These are phyloP conservation scores for Sherardia arvensis DNA, from an alignment of 257 asterid species.

Conservation along the genomic window DNA sequence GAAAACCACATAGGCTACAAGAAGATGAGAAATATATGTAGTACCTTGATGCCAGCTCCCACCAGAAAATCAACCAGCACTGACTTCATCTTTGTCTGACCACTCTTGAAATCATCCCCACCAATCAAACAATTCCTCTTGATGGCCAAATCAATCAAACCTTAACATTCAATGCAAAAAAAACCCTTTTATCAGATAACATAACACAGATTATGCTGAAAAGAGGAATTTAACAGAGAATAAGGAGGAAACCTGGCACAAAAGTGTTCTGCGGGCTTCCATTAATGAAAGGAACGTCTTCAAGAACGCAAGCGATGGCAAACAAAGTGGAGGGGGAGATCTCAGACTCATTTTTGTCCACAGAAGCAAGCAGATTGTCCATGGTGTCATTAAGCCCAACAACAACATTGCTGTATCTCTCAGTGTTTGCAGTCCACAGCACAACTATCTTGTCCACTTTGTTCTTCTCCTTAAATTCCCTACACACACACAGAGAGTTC, in stretches of 20 bases:
- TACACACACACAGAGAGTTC: conserved; percentile 12
- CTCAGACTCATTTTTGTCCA: conserved; percentile 76
- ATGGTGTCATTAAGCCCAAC: conserved; percentile 80
- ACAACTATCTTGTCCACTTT: conserved; percentile 84
- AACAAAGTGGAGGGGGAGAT: conserved; percentile 80
- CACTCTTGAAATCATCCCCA: conserved; percentile 98
- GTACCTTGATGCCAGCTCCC: conserved; percentile 97
- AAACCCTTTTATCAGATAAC: neutral
- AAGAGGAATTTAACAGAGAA: neutral
- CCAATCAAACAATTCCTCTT: conserved; percentile 77
- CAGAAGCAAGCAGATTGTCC: conserved; percentile 73
- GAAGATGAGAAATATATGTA: conserved; percentile 9
- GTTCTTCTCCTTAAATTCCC: conserved; percentile 87
- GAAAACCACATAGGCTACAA: neutral
- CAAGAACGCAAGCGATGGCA: conserved; percentile 73
- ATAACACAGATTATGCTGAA: neutral
- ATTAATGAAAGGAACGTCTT: conserved; percentile 78
- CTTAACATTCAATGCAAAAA: conserved; percentile 19
- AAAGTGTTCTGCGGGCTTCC: conserved; percentile 99
- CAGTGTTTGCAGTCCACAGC: conserved; percentile 98
- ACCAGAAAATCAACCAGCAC: conserved; percentile 97
- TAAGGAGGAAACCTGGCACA: conserved; percentile 56
- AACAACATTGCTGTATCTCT: conserved; percentile 77
- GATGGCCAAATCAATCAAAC: conserved; percentile 82
- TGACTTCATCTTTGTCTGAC: conserved; percentile 96